Base-by-base conservation (phyloP, 495 filamentous ascomycete species). In the Staphylotrichum tortipilum region DNA sequence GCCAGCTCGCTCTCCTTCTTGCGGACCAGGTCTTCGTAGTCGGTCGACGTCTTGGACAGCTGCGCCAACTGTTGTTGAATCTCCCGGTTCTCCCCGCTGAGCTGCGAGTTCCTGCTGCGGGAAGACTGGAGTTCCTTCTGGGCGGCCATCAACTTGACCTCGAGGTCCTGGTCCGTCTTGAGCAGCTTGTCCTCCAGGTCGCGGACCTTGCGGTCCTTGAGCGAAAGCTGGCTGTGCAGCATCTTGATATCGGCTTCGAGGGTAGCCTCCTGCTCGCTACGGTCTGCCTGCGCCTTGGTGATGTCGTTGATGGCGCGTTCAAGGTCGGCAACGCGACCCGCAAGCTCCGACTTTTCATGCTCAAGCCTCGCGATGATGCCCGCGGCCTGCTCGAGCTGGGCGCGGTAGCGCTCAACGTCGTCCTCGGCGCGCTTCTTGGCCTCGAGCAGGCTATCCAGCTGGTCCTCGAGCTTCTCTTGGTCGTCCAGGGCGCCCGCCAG, bases 1-100 rank as follows among this genome's bases (percentile, higher is more conserved):
- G 84, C 77, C 33, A 97, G 74, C 59, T 98, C 92, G 65, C 91
- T 95, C 58, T 98, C 94, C 63, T 97, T 97, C 43, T 85, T 82
- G 19, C 88, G 73, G 15, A 98, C 82, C 44, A 96, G 78, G 59
- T 96, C 92, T 62, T 97, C 92, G 53, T 94, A 98, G 55, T 85
- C 82, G 1, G 90, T 94, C 0, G 92, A 97, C 0, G 94, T 97
- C 21, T 85, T 79, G 3, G 92, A 91, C 9, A 98, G 74, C 56
- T 95, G 85, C 0, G 84, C 77, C 33, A 98, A 78, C 55, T 96
- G 89, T 52, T 90, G 80, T 12, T 91, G 79, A 24, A 94, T 78
- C n/a, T 84, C 79, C 12, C 80, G 79, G 57, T 97, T 94, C 54
- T 97, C 91, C 7, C 80, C 83, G 4, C 80, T 55, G 5, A 95